Evolutionary conservation across 1,139 yeast genomes (phyloP), one percentile per base, ranked within the genome.

Genomic region (Taiozyma sp.): DNA sequence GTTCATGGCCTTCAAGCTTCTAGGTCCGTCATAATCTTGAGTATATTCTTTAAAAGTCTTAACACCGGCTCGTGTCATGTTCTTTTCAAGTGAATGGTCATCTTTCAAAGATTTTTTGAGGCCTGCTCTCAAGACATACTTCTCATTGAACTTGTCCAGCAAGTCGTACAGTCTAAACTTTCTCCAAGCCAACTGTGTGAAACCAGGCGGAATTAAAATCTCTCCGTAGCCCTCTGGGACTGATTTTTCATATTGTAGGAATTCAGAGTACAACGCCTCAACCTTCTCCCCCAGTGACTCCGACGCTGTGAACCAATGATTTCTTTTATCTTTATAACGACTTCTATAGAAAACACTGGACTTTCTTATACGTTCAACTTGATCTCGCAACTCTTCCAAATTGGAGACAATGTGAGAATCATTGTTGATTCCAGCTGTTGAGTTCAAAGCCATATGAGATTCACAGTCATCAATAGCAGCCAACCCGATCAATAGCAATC

Each of bases 161-260:
- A 49, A 45, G 14, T 43, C 46, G 8, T 47, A 42, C 8, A 51
- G 14, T 34, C 56, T 50, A 23, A 47, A 54, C n/a, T 34, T 23
- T 27, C 54, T 48, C 59, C 60, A 55, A 19, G 44, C 59, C 60
- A 55, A 27, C 54, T 53, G 2, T 14, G 12, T 3, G 49, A 57
- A 57, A 1, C 56, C 59, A 8, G 57, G 56, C 10, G 61, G 61
- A 5, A 38, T 38, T 13, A 50, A 2, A 22, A 38, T 19, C 4
- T 38, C 41, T 22, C 13, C 10, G 6, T 38, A 19, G 7, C 10
- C 41, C 19, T 12, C 19, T 16, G 24, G 10, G 2, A 8, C 9
- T 14, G 9, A n/a, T 30, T 24, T 4, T 8, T 7, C 10, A 19
- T 8, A 12, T 14, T 34, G 34, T 4, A n/a, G 24, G 29, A 27